phyloP scores from a whole-genome alignment of 139 green algal genomes.

The Eudorina sp. region DNA sequence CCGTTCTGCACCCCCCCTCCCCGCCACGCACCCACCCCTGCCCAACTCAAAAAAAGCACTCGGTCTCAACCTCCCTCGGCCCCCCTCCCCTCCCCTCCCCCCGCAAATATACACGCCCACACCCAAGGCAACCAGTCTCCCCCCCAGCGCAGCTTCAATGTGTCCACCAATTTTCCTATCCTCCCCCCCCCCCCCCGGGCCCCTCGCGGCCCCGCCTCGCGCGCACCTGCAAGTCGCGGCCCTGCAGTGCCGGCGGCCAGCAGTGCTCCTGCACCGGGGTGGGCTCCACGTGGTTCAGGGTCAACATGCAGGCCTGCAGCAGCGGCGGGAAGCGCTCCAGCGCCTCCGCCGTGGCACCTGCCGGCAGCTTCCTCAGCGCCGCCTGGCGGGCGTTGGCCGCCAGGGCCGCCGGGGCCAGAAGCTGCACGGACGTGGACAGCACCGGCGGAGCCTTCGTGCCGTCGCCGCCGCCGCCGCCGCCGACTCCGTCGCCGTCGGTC shows the following conservation, averaged over 20 bases:
- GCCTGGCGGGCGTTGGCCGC: slow-evolving; percentile 11
- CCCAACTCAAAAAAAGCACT: too few relatives aligned
- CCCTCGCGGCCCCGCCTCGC: too few relatives aligned
- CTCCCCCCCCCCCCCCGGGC: too few relatives aligned
- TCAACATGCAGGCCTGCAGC: slow-evolving; percentile 74
- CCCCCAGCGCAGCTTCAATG: too few relatives aligned
- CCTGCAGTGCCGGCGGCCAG: slow-evolving; percentile 53
- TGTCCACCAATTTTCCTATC: too few relatives aligned
- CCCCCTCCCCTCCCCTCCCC: too few relatives aligned
- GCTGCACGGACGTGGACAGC: slow-evolving; percentile 57
- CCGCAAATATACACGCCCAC: too few relatives aligned
- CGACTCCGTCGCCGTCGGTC: not conserved
- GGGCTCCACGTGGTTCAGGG: slow-evolving; percentile 72
- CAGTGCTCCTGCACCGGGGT: slow-evolving; percentile 77
- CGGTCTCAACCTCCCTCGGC: too few relatives aligned
- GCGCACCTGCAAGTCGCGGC: slow-evolving; percentile 67
- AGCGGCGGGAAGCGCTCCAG: slow-evolving; percentile 59
- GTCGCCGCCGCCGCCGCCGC: not conserved
- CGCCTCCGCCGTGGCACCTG: not conserved
- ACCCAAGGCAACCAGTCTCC: too few relatives aligned
- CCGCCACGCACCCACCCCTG: too few relatives aligned
- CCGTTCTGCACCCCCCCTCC: too few relatives aligned
- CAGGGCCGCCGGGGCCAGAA: slow-evolving; percentile 43
- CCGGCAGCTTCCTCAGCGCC: not conserved
- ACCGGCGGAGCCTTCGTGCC: too few relatives aligned